phyloP scores from a whole-genome alignment of 331 rosid genomes.

The Malus hybrid region DNA sequence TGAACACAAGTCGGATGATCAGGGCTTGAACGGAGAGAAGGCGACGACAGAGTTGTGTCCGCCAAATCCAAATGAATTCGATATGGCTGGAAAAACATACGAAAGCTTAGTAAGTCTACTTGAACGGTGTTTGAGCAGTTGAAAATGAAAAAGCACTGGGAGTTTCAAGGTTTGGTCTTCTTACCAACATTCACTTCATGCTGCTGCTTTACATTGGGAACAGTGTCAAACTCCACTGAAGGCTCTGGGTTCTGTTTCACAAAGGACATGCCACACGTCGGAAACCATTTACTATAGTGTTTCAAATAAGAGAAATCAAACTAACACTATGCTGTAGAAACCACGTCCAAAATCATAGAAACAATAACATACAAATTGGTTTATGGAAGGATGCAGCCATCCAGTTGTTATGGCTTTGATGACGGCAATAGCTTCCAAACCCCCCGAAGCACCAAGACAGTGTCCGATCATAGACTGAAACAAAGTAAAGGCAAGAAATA shows the following conservation, averaged over 20 bases:
- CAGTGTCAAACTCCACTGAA: constrained; percentile 89
- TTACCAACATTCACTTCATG: constrained; percentile 92
- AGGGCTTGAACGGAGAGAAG: constrained; percentile 83
- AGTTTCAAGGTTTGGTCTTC: constrained; percentile 24
- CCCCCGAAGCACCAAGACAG: constrained; percentile 97
- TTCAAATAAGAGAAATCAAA: background rate
- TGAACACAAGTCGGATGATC: constrained; percentile 32
- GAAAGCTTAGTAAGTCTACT: background rate
- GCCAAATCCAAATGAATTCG: constrained; percentile 95
- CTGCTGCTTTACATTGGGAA: constrained; percentile 68
- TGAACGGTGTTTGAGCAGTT: background rate
- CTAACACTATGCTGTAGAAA: background rate
- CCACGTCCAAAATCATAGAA: background rate
- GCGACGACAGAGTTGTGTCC: constrained; percentile 97
- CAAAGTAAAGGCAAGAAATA: constrained; percentile 15
- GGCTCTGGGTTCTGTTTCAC: constrained; percentile 85
- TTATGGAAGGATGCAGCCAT: constrained; percentile 95
- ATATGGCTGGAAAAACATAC: constrained; percentile 50
- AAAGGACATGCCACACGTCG: constrained; percentile 9
- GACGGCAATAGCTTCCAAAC: constrained; percentile 98
- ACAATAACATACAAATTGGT: constrained; percentile 76
- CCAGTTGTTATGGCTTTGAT: constrained; percentile 89
- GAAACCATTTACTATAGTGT: background rate
- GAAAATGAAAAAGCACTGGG: background rate
- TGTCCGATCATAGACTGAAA: constrained; percentile 85